A percentile compares a stretch with the other conserved stretches of the same genome.
Evolutionary conservation across 2,329 filamentous ascomycete species (phyloP).

Genomic region (Microsporum audouinii): DNA sequence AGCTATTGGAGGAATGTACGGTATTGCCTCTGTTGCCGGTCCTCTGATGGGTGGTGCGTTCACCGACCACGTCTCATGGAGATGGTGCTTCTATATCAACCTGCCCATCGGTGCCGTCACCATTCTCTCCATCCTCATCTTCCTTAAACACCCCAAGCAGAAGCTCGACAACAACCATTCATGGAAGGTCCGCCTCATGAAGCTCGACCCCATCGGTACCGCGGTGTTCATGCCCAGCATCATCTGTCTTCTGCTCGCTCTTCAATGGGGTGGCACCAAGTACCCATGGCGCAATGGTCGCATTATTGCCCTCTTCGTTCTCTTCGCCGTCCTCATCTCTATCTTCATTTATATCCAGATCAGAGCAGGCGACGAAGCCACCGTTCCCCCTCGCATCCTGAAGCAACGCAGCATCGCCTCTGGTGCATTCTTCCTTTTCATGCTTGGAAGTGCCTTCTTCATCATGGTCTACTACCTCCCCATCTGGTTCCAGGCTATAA

Average conservation of each 20-base stretch:
- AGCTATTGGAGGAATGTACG: constrained; percentile 14
- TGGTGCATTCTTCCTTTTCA: constrained; percentile 8
- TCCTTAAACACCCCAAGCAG: constrained; percentile 22
- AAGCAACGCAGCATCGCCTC: constrained; percentile 10
- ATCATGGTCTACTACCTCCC: constrained; percentile 19
- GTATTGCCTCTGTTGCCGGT: constrained; percentile 13
- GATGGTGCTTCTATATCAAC: constrained; percentile 37
- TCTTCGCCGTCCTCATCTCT: constrained; percentile 29
- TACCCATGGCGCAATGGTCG: constrained; percentile 34
- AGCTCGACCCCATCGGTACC: constrained; percentile 35
- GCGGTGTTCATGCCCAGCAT: constrained; percentile 36
- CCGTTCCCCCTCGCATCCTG: constrained; percentile 22
- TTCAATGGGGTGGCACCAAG: constrained; percentile 38
- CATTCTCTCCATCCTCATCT: constrained; percentile 23
- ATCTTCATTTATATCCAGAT: constrained; percentile 30
- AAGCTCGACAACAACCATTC: constrained; percentile 17
- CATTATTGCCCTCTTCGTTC: not conserved
- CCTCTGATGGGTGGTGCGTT: constrained; percentile 32
- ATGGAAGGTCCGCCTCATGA: constrained; percentile 18
- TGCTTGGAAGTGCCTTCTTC: constrained; percentile 9
- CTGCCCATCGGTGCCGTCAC: constrained; percentile 21
- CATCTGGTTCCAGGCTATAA: constrained; percentile 36
- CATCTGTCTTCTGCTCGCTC: constrained; percentile 39
- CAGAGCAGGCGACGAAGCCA: constrained; percentile 20
- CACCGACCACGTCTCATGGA: constrained; percentile 32